Evolutionary conservation across 345 rosid species (phyloP).

Genomic region (Citrus hindsii): DNA sequence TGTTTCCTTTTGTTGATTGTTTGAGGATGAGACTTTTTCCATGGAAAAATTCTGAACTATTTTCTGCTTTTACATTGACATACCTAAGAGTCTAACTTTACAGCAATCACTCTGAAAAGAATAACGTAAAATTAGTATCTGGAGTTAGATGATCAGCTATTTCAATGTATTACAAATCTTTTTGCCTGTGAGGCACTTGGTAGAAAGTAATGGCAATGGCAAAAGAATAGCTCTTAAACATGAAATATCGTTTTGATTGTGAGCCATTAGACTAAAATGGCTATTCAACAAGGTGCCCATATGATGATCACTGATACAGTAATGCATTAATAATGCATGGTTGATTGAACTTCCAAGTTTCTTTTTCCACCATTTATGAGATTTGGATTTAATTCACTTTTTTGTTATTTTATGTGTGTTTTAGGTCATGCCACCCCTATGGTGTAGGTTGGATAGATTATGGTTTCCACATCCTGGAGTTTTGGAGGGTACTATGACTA

Average conservation of each 20-base stretch:
- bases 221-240: not conserved
- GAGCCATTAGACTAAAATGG: not conserved
- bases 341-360: not conserved
- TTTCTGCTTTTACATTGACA: not conserved
- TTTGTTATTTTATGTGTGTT: constrained; percentile 17
- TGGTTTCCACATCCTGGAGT: constrained; percentile 99
- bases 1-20: not conserved
- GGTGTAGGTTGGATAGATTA: constrained; percentile 98
- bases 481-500: constrained; percentile 82
- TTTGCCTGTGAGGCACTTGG: not conserved
- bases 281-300: not conserved
- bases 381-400: constrained; percentile 4
- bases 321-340: not conserved
- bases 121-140: not conserved
- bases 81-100: not conserved
- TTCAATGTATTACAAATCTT: not conserved
- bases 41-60: not conserved
- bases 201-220: not conserved
- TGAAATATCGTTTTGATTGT: not conserved
- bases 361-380: constrained; percentile 1
- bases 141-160: not conserved
- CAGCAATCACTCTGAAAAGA: not conserved
- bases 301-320: not conserved
- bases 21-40: not conserved
- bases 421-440: constrained; percentile 95